Conservation (phyloP, 805 yeast species). For the Starmerella floricola region DNA sequence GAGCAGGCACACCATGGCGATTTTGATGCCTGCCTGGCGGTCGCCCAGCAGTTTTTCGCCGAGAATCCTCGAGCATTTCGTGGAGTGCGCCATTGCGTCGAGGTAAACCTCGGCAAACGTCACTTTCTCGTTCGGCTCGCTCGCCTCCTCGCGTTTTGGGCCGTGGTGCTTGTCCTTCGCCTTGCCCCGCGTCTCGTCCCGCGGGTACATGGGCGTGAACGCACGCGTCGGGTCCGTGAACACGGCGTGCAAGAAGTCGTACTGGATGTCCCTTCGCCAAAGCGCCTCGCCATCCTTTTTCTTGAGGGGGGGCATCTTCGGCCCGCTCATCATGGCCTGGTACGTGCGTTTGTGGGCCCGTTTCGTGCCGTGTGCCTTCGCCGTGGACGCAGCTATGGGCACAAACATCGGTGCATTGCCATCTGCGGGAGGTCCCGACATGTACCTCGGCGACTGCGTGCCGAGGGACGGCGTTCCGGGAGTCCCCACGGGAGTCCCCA, state of each 20-base stretch:
- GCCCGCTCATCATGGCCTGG: conserved; percentile 24
- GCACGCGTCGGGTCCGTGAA: conserved; percentile 53
- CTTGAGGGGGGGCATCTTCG: conserved; percentile 41
- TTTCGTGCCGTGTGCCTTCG: conserved; percentile 3
- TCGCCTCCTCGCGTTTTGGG: conserved; percentile 26
- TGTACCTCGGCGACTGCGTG: too few species aligned
- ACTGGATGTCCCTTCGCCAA: conserved; percentile 79
- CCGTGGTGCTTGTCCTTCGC: too few species aligned
- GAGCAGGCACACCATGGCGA: conserved; percentile 68
- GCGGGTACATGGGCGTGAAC: conserved; percentile 38
- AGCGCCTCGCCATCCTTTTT: conserved; percentile 88
- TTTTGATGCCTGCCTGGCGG: conserved; percentile 49
- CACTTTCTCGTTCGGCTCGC: conserved; percentile 23
- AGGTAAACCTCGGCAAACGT: conserved; percentile 79
- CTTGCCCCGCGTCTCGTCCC: too few species aligned
- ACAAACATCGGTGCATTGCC: not conserved
- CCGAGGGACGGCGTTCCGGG: too few species aligned
- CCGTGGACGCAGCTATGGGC: not conserved
- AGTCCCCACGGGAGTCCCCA: too few species aligned
- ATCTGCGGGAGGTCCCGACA: too few species aligned
- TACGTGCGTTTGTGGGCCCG: conserved; percentile 21
- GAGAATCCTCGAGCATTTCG: conserved; percentile 70
- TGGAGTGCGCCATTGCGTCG: conserved; percentile 66
- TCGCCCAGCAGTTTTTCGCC: conserved; percentile 64
- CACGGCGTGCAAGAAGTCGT: conserved; percentile 54